Percentiles rank a stretch among this genome's conserved stretches.
phyloP scores from a whole-genome alignment of 768 basidiomycete species.

The Coprinopsis strossmayeri region DNA sequence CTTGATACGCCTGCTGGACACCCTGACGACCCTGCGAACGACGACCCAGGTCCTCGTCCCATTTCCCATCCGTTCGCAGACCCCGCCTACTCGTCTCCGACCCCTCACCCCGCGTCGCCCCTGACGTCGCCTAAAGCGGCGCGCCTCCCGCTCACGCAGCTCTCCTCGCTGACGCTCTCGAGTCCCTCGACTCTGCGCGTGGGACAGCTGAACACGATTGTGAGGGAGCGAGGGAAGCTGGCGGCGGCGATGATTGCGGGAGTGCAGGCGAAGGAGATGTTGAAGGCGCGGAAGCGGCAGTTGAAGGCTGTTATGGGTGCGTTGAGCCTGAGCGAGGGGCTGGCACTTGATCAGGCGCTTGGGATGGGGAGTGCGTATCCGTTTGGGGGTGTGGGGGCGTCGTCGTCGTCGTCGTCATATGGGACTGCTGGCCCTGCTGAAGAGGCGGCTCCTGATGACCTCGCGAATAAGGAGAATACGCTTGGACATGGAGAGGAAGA shows the following conservation, averaged over 20 bases:
- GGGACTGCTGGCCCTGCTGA: no score
- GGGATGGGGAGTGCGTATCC: constrained; percentile 29
- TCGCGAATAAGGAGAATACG: constrained; percentile 8
- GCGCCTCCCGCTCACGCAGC: background rate
- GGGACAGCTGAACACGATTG: constrained; percentile 17
- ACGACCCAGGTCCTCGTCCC: background rate
- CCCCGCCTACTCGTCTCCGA: no score
- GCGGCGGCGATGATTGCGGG: constrained; percentile 60
- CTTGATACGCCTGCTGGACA: no score
- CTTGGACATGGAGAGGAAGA: constrained; percentile 1
- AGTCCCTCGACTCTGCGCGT: constrained; percentile 12
- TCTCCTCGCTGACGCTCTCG: background rate
- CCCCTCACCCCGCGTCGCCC: no score
- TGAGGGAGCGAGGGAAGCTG: constrained; percentile 32
- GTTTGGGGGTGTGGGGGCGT: no score
- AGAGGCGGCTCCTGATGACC: no score
- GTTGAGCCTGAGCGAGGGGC: constrained; percentile 57
- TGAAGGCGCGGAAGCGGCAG: constrained; percentile 64
- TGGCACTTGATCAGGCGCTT: constrained; percentile 75
- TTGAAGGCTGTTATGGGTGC: constrained; percentile 65
- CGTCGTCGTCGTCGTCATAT: no score
- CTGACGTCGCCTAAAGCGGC: background rate
- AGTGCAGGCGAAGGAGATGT: constrained; percentile 68
- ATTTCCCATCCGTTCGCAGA: no score
- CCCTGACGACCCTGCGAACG: background rate